These are phyloP conservation scores for Saccharomyces eubayanus DNA, from an alignment of 805 yeast species.

Conservation along the genomic window DNA sequence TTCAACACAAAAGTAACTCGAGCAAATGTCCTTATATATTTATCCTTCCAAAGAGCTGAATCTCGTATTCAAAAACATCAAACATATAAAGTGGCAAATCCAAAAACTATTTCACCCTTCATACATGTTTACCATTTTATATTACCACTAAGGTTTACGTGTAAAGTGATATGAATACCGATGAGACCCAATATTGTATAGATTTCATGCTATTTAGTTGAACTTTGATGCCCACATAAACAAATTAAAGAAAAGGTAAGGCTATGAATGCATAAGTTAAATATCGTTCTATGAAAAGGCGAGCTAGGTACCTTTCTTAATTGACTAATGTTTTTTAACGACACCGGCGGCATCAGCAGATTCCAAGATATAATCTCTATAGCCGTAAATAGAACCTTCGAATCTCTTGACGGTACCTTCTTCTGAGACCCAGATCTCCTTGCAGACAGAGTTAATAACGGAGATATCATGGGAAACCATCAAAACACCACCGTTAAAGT, in stretches of 20 bases:
- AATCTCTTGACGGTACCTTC: constrained; percentile 70
- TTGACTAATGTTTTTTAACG: constrained; percentile 63
- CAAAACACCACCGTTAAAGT: constrained; percentile 89
- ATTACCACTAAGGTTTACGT: neutral
- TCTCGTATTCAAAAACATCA: neutral
- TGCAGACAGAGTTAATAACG: constrained; percentile 80
- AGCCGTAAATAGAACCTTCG: constrained; percentile 75
- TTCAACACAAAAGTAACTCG: neutral
- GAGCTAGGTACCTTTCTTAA: neutral
- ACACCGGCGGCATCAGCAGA: constrained; percentile 81
- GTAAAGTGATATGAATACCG: neutral
- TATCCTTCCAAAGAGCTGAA: neutral
- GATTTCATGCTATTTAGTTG: neutral
- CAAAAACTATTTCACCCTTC: neutral
- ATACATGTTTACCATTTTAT: neutral
- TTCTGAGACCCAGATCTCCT: constrained; percentile 94
- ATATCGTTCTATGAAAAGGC: neutral
- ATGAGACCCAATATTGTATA: neutral
- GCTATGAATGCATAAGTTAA: neutral
- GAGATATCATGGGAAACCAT: constrained; percentile 98
- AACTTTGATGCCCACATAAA: neutral
- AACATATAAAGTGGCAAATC: neutral
- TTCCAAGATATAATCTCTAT: constrained; percentile 77
- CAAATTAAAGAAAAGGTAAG: neutral
- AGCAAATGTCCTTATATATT: neutral